Conservation (phyloP, 1,139 yeast species). For the Groenewaldozyma auringiensis region DNA sequence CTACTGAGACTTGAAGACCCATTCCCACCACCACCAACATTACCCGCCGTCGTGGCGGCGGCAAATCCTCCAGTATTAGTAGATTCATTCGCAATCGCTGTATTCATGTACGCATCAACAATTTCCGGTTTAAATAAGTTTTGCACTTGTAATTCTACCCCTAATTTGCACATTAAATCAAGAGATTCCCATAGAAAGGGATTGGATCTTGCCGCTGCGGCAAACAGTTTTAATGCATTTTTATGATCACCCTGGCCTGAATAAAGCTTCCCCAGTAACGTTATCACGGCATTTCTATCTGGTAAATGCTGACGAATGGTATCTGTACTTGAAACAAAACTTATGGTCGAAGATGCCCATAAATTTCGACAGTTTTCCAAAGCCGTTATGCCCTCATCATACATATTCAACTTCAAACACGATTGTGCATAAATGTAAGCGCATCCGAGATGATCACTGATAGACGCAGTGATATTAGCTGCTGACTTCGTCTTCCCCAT, state of each 20-base stretch:
- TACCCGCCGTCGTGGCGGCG: background rate
- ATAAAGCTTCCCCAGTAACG: slow-evolving; percentile 66
- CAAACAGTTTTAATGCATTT: slow-evolving; percentile 59
- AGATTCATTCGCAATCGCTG: slow-evolving; percentile 5
- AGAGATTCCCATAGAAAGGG: slow-evolving; percentile 86
- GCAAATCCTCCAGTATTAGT: slow-evolving; percentile 10
- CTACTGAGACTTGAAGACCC: slow-evolving; percentile 1
- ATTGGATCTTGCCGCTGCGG: slow-evolving; percentile 60
- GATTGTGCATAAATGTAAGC: slow-evolving; percentile 60
- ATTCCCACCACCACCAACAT: slow-evolving; percentile 1
- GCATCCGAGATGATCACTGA: slow-evolving; percentile 57
- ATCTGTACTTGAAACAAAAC: background rate
- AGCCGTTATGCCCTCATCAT: slow-evolving; percentile 57
- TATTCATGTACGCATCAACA: slow-evolving; percentile 10
- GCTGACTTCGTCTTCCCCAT: slow-evolving; percentile 54
- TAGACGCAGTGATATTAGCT: slow-evolving; percentile 24
- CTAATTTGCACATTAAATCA: slow-evolving; percentile 59
- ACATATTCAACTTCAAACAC: slow-evolving; percentile 50
- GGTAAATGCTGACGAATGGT: slow-evolving; percentile 39
- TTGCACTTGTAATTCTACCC: slow-evolving; percentile 50
- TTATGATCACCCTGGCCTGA: slow-evolving; percentile 50
- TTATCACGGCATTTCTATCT: slow-evolving; percentile 56
- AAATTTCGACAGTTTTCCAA: slow-evolving; percentile 30
- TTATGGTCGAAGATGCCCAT: slow-evolving; percentile 19
- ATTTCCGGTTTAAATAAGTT: slow-evolving; percentile 42